These are phyloP conservation scores for Endothia cerciana DNA, from an alignment of 2,329 filamentous ascomycete species.

Conservation along the genomic window DNA sequence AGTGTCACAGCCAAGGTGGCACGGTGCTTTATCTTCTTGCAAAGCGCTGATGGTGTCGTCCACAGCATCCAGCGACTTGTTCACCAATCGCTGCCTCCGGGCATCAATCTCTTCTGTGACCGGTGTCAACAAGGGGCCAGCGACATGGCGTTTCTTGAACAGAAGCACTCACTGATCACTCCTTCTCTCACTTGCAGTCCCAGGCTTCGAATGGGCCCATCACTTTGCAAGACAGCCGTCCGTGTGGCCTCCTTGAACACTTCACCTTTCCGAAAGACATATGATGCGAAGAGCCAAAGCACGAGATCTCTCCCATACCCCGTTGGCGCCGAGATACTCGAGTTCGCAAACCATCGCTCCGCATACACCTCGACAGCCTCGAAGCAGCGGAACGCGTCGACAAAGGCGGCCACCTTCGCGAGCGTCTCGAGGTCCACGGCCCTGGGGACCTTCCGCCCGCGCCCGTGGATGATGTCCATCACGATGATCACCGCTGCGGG, in stretches of 20 bases:
- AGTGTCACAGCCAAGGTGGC: conserved; percentile 34
- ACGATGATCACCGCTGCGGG: conserved; percentile 45
- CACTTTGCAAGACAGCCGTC: conserved; percentile 33
- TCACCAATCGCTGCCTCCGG: conserved; percentile 35
- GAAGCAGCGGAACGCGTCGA: conserved; percentile 47
- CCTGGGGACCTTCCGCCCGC: conserved; percentile 44
- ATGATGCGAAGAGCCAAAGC: conserved; percentile 39
- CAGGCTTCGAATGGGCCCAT: conserved; percentile 33
- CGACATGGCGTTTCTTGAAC: not conserved
- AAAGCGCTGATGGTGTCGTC: conserved; percentile 34
- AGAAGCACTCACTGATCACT: conserved; percentile 34
- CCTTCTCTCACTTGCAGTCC: conserved; percentile 38
- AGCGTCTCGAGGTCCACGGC: conserved; percentile 45
- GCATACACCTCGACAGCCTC: conserved; percentile 48
- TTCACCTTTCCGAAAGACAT: conserved; percentile 37
- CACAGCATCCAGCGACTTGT: conserved; percentile 32
- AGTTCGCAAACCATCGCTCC: conserved; percentile 44
- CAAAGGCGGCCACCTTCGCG: conserved; percentile 47
- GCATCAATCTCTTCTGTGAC: conserved; percentile 35
- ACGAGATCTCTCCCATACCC: conserved; percentile 33
- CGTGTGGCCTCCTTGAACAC: conserved; percentile 36
- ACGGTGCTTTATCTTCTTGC: conserved; percentile 25
- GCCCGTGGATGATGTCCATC: conserved; percentile 51
- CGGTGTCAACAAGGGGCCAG: not conserved
- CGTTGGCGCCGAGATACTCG: conserved; percentile 28